Conservation (phyloP, 805 yeast species). For the Yarrowia divulgata region DNA sequence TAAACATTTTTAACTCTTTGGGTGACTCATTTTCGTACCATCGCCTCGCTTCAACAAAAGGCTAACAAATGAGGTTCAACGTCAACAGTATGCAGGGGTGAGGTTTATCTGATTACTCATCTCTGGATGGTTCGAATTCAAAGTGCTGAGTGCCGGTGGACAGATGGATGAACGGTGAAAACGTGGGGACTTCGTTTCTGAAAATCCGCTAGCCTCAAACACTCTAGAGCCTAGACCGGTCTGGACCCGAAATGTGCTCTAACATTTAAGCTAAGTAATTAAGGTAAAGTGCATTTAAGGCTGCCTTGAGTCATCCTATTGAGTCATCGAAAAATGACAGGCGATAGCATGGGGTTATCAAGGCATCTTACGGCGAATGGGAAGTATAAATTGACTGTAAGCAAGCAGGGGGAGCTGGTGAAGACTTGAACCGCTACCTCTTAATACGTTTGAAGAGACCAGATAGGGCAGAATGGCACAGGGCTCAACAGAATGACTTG, state of each 20-base stretch:
- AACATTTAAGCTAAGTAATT: background rate
- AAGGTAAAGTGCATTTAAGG: background rate
- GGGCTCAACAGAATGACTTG: no score
- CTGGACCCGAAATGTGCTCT: slow-evolving; percentile 8
- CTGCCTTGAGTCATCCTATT: slow-evolving; percentile 2
- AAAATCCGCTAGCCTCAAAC: background rate
- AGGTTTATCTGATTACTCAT: background rate
- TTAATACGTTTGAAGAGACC: no score
- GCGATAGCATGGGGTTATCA: no score
- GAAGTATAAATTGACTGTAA: no score
- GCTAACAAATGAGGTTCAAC: background rate
- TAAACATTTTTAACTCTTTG: no score
- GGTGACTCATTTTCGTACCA: background rate
- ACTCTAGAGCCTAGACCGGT: slow-evolving; percentile 9
- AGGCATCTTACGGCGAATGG: no score
- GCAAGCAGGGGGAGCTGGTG: no score
- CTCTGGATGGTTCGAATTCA: background rate
- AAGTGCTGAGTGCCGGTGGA: no score
- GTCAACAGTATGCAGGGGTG: slow-evolving; percentile 9
- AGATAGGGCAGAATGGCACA: no score
- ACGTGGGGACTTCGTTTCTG: background rate
- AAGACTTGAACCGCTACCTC: no score
- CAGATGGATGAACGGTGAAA: background rate
- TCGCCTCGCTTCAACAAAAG: background rate
- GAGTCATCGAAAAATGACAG: background rate